Base-by-base conservation (phyloP, 805 yeast species). In the Saccharomycopsis sp. region DNA sequence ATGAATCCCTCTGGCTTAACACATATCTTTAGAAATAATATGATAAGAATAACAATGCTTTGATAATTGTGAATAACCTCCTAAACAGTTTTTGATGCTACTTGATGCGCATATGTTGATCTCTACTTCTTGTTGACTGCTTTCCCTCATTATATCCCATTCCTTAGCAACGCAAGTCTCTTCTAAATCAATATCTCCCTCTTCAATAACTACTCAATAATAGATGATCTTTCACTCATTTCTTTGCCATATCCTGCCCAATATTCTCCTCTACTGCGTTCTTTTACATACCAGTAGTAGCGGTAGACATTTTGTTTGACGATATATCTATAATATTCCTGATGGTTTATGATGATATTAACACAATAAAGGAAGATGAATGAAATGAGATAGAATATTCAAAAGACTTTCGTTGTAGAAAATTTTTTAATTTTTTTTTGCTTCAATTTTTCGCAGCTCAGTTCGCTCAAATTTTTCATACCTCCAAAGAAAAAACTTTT, bases 231-330 rank as follows among this genome's bases (percentile, higher is more conserved):
- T 7, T 29, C 38, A 29, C 38, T 29, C 12, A 29, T 7, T 29
- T 12, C 38, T 12, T 29, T 29, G 38, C 38, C 12, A 7, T 29
- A 7, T 12, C 38, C 38, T 29, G 9, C 9, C 5, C 12, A 29
- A 29, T 12, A 12, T 12, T 29, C 38, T 29, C 12, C 38, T 29
- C 12, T 29, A 12, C 9, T 29, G 5, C 38, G 38, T 7, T 29
- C 38, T 12, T 29, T 29, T 23, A 55, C 58, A 56, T 56, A 56
- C 58, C 58, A 51, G 58, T 56, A 44, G 20, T 14, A 35, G 41
- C 22, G 12, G 49, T 17, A 54, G 58, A 56, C 58, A 56, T 55
- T 49, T 55, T 54, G 38, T 12, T 29, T 29, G 38, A 29, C 38
- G 38, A 29, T 29, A 29, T 7, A 29, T 29, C 38, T 29, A 12